Evolutionary conservation across 805 yeast species (phyloP), one percentile per base, ranked within the genome.

Genomic region (Pichia cephalocereana): DNA sequence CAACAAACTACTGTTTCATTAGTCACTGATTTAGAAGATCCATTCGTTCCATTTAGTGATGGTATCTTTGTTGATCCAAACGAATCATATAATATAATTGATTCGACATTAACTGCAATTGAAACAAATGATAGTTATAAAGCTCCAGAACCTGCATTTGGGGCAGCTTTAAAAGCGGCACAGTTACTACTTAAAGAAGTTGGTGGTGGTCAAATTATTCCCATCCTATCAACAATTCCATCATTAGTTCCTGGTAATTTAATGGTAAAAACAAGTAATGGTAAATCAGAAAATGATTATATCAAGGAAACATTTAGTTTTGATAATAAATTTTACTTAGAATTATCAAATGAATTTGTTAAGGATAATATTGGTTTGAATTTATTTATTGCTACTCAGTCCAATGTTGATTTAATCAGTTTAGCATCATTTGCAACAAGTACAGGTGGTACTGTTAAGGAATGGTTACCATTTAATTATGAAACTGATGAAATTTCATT

Each of bases 171-270:
- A 34, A 71, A 80, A 47, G 79, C 83, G 2, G 91, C 95, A 0
- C 67, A 72, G 55, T 60, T 76, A 46, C 81, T 88, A 8, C 68
- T 89, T 28, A 73, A 73, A 41, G 65, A 68, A 23, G 74, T 73
- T 34, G 96, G 93, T 9, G 93, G 93, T 52, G 99, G 98, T 51
- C 86, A 90, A 56, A 80, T 91, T 34, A 75, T 83, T 23, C 75
- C 86, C 0, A 64, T 85, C 5, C 66, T 90, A 40, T 74, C 86
- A 2, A 68, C 81, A 2, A 63, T 88, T 38, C 96, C 99, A 8
- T 75, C 86, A 1, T 74, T 80, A 74, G 96, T 96, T 0, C 83
- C 88, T 0, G 96, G 96, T 5, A 70, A 75, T 10, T 70, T 83
- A 46, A 67, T 70, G n/a, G 67, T 65, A 47, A 77, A 73, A 55